Base-by-base conservation (phyloP, 352 stramenopile species). In the Globisporangium carolinianum region DNA sequence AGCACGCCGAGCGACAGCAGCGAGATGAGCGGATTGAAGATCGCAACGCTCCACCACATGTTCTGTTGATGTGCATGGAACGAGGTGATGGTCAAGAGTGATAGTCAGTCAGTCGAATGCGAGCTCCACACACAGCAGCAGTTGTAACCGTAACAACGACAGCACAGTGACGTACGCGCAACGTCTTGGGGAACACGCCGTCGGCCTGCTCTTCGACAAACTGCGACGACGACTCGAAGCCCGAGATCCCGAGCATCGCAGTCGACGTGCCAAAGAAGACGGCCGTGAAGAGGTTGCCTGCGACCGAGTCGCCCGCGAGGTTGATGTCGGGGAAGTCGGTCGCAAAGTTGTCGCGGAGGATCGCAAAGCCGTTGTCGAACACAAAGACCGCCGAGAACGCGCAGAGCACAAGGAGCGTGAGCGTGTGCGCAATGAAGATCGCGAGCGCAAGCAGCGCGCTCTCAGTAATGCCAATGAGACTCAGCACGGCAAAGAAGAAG, bases 131-230 rank as follows among this genome's bases (percentile, higher is more conserved):
- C 50, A 54, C 35, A 24, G 47, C 8, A 42, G 3, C 41, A 46
- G 3, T 32, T 32, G 24, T 3, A 32, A 32, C 2, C 3, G 24
- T 32, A 32, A 32, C 24, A 32, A 32, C 24, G 24, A 32, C 24
- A 46, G 5, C 10, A 15, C 2, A n/a, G 41, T 39, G 4, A 72
- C 66, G 42, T 76, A 87, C 75, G 58, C 75, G 72, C n/a, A 98
- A 72, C 17, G 91, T 98, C 72, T 97, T 97, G 9, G 86, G 83
- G 69, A 98, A 98, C 12, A 98, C 92, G 14, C 92, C 91, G n/a
- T 93, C 75, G n/a, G 82, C 89, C 62, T 98, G 91, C 62, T 97
- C 90, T 69, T 98, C 86, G 15, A 98, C 89, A 72, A 98, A 98
- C 69, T 98, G 91, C 24, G 89, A 96, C 47, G 86, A 96, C 5